Evolutionary conservation across 306 rosid species (phyloP).

Genomic region (Pyrus bretschneideri): DNA sequence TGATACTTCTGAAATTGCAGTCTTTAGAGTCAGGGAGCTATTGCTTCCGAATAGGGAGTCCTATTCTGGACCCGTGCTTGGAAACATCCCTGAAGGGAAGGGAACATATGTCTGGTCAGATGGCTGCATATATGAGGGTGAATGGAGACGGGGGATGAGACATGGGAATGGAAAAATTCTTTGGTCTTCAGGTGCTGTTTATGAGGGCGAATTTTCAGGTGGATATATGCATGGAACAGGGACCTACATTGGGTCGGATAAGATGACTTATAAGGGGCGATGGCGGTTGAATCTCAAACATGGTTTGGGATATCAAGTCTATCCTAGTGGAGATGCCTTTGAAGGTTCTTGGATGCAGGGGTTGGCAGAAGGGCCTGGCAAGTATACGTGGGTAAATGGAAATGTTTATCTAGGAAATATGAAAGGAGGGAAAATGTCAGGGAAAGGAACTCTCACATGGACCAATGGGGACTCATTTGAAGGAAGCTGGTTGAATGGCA

Average conservation of each 20-base stretch:
- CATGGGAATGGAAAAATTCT: constrained; percentile 65
- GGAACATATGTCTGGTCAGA: constrained; percentile 89
- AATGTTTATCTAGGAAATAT: constrained; percentile 87
- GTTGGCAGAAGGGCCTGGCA: constrained; percentile 89
- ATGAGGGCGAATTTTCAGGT: constrained; percentile 89
- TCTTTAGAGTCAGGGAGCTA: constrained; percentile 68
- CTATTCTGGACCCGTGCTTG: constrained; percentile 73
- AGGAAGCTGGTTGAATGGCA: constrained; percentile 92
- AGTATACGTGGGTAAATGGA: constrained; percentile 86
- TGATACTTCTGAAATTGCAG: constrained; percentile 51
- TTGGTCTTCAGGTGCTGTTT: constrained; percentile 68
- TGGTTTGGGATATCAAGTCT: constrained; percentile 86
- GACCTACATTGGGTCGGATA: constrained; percentile 48
- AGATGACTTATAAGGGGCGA: constrained; percentile 71
- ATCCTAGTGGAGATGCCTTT: constrained; percentile 76
- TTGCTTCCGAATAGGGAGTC: constrained; percentile 61
- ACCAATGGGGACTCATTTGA: constrained; percentile 78
- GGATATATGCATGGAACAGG: constrained; percentile 91
- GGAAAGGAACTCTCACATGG: constrained; percentile 97
- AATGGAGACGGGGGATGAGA: constrained; percentile 97
- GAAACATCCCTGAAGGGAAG: constrained; percentile 69
- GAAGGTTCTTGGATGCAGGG: constrained; percentile 99
- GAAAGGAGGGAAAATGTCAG: constrained; percentile 95
- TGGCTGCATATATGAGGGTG: constrained; percentile 86
- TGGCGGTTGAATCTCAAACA: constrained; percentile 92